phyloP scores from a whole-genome alignment of 2,329 filamentous ascomycete species.

The Cordyceps militaris region DNA sequence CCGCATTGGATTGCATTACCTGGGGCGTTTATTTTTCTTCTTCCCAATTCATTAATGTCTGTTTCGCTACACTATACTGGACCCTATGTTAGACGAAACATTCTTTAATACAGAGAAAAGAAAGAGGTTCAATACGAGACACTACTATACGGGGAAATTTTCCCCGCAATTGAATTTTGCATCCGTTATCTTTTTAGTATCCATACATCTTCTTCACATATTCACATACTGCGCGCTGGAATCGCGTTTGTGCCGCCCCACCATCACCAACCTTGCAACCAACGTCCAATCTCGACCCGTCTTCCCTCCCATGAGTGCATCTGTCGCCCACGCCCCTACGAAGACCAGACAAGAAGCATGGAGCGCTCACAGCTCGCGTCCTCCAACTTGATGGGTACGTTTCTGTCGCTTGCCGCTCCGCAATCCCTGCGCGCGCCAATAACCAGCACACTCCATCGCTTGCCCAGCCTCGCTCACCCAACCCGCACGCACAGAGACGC shows the following conservation, averaged over 20 bases:
- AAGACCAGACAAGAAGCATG: constrained; percentile 21
- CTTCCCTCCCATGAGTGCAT: background rate
- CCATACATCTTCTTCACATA: background rate
- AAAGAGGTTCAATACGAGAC: too few species aligned
- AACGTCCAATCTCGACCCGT: background rate
- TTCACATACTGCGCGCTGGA: background rate
- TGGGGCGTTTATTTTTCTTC: background rate
- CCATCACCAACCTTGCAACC: background rate
- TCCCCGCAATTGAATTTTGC: too few species aligned
- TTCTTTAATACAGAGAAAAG: background rate
- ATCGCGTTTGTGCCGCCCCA: background rate
- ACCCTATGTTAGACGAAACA: background rate
- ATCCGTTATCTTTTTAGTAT: background rate
- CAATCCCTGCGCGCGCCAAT: too few species aligned
- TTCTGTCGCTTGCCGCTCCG: too few species aligned
- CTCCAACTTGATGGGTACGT: constrained; percentile 31
- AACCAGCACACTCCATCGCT: background rate
- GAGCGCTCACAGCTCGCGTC: constrained; percentile 26
- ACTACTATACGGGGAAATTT: too few species aligned
- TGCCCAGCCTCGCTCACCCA: background rate
- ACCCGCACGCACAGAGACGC: constrained; percentile 27
- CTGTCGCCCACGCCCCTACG: background rate
- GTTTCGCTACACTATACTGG: background rate
- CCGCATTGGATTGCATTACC: background rate
- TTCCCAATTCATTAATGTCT: background rate